These are phyloP conservation scores for Phytophthora meadii DNA, from an alignment of 352 stramenopile species.

Conservation along the genomic window DNA sequence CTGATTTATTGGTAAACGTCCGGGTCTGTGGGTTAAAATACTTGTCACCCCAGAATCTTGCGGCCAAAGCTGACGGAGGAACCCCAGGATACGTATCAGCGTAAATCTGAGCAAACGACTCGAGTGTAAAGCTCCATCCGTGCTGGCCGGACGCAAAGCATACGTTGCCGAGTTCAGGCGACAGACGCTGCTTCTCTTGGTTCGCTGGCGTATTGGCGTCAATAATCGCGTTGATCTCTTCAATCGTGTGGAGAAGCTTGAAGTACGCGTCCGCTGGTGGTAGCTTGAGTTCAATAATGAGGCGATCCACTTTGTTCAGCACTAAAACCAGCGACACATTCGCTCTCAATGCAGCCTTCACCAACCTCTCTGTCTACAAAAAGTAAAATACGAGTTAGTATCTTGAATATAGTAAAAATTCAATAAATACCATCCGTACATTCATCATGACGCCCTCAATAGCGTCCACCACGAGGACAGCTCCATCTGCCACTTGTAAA, in stretches of 20 bases:
- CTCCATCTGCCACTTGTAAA: slow-evolving; percentile 94
- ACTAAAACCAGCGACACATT: slow-evolving; percentile 92
- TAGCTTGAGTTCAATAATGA: slow-evolving; percentile 99
- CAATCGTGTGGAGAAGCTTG: slow-evolving; percentile 97
- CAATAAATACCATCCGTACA: slow-evolving; percentile 36
- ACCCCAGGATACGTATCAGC: slow-evolving; percentile 79
- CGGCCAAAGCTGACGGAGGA: slow-evolving; percentile 84
- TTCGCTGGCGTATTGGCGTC: slow-evolving; percentile 61
- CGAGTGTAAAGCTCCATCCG: slow-evolving; percentile 97
- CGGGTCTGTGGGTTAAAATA: slow-evolving; percentile 95
- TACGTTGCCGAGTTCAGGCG: slow-evolving; percentile 96
- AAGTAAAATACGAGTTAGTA: neutral
- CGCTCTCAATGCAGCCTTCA: slow-evolving; percentile 93
- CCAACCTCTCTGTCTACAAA: slow-evolving; percentile 93
- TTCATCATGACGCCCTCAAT: slow-evolving; percentile 99
- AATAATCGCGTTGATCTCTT: slow-evolving; percentile 96
- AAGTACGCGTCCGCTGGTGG: slow-evolving; percentile 98
- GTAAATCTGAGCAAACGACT: slow-evolving; percentile 94
- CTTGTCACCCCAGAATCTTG: slow-evolving; percentile 97
- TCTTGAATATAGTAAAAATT: slow-evolving; percentile 12
- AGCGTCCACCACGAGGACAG: slow-evolving; percentile 96
- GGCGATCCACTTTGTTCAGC: slow-evolving; percentile 98
- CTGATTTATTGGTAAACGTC: slow-evolving; percentile 92
- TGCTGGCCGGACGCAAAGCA: slow-evolving; percentile 97
- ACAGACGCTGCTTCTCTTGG: slow-evolving; percentile 71